These are phyloP conservation scores for Myxozyma neotropica DNA, from an alignment of 805 yeast genomes.

Conservation along the genomic window DNA sequence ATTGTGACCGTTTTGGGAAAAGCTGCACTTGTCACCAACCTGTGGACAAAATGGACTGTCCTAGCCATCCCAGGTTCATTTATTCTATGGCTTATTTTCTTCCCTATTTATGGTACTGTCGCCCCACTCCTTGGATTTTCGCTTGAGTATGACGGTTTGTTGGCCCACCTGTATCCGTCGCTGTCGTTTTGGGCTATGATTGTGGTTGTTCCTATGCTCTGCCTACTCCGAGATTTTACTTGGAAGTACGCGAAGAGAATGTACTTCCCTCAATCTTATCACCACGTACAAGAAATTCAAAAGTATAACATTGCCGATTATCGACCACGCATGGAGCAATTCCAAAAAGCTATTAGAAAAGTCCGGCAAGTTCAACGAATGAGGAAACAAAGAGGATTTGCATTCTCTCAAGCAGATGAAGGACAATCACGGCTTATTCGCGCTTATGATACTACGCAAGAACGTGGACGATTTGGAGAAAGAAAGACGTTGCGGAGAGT, in stretches of 20 bases:
- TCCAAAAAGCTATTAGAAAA: conserved; percentile 94
- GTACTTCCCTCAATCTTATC: conserved; percentile 89
- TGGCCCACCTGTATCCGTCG: conserved; percentile 74
- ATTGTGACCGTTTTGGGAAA: conserved; percentile 88
- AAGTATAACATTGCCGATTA: conserved; percentile 91
- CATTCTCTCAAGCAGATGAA: conserved; percentile 94
- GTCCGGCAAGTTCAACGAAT: conserved; percentile 98
- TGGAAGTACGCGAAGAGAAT: conserved; percentile 96
- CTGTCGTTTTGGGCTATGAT: conserved; percentile 80
- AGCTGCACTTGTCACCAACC: conserved; percentile 86
- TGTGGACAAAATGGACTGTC: conserved; percentile 93
- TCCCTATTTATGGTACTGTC: conserved; percentile 82
- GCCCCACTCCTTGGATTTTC: conserved; percentile 87
- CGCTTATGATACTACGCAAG: conserved; percentile 91
- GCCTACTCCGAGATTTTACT: conserved; percentile 81
- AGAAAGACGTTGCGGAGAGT: conserved; percentile 39
- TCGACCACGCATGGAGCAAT: conserved; percentile 94
- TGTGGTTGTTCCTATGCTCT: conserved; percentile 72
- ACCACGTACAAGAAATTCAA: conserved; percentile 94
- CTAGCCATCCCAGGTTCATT: conserved; percentile 95
- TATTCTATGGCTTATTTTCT: conserved; percentile 75
- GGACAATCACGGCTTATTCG: conserved; percentile 90
- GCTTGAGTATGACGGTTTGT: conserved; percentile 78
- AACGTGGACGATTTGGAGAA: conserved; percentile 74
- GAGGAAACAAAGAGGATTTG: conserved; percentile 98